Evolutionary conservation across 2,329 filamentous ascomycete species (phyloP), one percentile per base, ranked within the genome.

Genomic region (Ceratocystis ficicola): DNA sequence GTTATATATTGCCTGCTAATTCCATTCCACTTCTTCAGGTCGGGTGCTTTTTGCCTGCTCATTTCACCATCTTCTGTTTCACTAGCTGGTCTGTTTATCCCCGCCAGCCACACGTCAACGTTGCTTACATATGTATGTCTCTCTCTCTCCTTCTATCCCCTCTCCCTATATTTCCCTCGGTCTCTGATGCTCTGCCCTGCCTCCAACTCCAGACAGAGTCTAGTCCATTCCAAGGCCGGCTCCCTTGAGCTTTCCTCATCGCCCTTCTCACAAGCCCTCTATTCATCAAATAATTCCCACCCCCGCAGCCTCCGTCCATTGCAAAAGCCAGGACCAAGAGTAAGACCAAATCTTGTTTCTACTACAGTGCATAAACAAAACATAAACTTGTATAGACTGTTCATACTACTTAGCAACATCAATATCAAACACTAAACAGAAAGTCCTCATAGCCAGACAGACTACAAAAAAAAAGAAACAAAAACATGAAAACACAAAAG

Each of bases 1-100:
- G 36, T 3, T n/a, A 57, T 30, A 57, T 57, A 57, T 57, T 57
- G 52, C 55, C 55, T 36, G 55, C 55, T 8, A 59, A 59, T 59
- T 59, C 55, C 55, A 59, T 59, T 59, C 12, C 12, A 28, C 17
- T 59, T 30, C 8, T 5, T 30, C 20, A 3, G 20, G 12, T 30
- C 20, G 12, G 5, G 5, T 32, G 8, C 55, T 17, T 30, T n/a
- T n/a, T n/a, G n/a, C 28, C n/a, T 17, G 15, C 28, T 36, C 36
- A 41, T 28, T 30, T 36, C 36, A 41, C 55, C n/a, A 28, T 20
- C 28, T 3, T 15, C 8, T 17, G 30, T 22, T 63, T 22, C 10
- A 20, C 25, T 60, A 15, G 36, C 36, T 15, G 36, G 36, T 62
- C 10, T 46, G 20, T 62, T 46, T 62, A 36, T 44, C 36, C 17